A percentile compares a stretch with the other conserved stretches of the same genome.
phyloP scores from a whole-genome alignment of 1,139 yeast genomes.

The Blastobotrys arbuscula region DNA sequence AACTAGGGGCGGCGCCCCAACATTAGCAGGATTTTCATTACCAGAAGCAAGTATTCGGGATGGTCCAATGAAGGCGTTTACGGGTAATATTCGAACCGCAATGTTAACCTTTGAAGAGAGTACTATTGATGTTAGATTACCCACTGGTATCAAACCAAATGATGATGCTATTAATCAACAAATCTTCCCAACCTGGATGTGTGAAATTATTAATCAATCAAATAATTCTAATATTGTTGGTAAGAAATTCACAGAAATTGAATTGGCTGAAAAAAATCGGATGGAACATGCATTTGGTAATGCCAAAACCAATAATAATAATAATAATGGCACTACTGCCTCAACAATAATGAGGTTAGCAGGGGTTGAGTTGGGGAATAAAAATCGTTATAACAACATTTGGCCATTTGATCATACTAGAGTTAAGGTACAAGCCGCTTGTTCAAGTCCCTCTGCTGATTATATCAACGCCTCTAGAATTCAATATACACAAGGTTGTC shows the following conservation, averaged over 20 bases:
- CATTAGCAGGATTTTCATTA: slow-evolving; percentile 27
- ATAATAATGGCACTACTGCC: background rate
- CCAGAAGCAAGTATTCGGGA: slow-evolving; percentile 23
- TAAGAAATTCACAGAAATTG: slow-evolving; percentile 35
- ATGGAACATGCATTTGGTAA: slow-evolving; percentile 29
- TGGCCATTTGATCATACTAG: slow-evolving; percentile 79
- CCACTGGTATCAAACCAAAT: slow-evolving; percentile 12
- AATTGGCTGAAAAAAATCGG: slow-evolving; percentile 35
- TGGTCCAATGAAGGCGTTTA: slow-evolving; percentile 27
- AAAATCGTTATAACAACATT: slow-evolving; percentile 76
- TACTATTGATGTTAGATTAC: slow-evolving; percentile 20
- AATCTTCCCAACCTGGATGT: slow-evolving; percentile 36
- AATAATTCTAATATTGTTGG: slow-evolving; percentile 34
- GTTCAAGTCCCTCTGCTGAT: slow-evolving; percentile 31
- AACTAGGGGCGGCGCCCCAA: slow-evolving; percentile 18
- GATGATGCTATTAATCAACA: slow-evolving; percentile 2
- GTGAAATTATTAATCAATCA: slow-evolving; percentile 24
- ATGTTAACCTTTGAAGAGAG: slow-evolving; percentile 20
- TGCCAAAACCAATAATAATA: background rate
- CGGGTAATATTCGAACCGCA: slow-evolving; percentile 23
- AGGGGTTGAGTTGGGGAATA: slow-evolving; percentile 66
- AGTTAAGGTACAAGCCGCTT: slow-evolving; percentile 44
- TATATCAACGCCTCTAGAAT: slow-evolving; percentile 63
- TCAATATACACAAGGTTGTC: slow-evolving; percentile 30
- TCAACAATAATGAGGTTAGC: slow-evolving; percentile 31